A percentile compares a stretch with the other conserved stretches of the same genome.
phyloP scores from a whole-genome alignment of 306 rosid species.

The Amphicarpaea edgeworthii region DNA sequence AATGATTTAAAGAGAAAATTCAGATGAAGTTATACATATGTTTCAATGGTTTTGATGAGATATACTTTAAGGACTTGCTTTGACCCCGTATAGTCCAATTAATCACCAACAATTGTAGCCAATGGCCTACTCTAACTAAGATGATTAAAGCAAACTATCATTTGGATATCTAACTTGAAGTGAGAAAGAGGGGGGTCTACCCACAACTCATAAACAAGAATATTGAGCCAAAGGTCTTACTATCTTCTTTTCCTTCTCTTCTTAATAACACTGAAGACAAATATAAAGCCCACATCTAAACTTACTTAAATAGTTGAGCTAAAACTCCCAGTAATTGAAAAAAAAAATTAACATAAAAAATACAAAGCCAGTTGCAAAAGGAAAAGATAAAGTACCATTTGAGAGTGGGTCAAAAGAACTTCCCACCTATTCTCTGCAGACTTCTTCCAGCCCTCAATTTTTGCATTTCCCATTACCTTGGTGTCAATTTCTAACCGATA shows the following conservation, averaged over 20 bases:
- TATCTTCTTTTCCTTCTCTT: slow-evolving; percentile 10
- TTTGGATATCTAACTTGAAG: slow-evolving; percentile 25
- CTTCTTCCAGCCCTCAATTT: slow-evolving; percentile 83
- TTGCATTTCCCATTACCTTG: slow-evolving; percentile 54
- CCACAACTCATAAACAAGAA: slow-evolving; percentile 28
- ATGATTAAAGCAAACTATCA: slow-evolving; percentile 34
- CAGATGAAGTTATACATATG: neutral
- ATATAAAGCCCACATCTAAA: slow-evolving; percentile 21
- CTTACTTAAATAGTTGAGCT: slow-evolving; percentile 22
- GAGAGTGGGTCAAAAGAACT: slow-evolving; percentile 92
- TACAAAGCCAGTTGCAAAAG: slow-evolving; percentile 41
- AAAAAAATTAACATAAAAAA: slow-evolving; percentile 1
- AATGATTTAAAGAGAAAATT: slow-evolving; percentile 19
- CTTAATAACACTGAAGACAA: neutral
- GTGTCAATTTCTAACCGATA: slow-evolving; percentile 80
- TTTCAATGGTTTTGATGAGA: slow-evolving; percentile 6
- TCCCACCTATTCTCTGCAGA: slow-evolving; percentile 76
- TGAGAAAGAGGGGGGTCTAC: neutral
- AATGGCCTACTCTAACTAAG: neutral
- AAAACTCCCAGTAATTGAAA: neutral
- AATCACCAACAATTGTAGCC: neutral
- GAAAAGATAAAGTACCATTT: slow-evolving; percentile 77
- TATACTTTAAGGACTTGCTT: slow-evolving; percentile 13
- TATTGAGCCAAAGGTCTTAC: slow-evolving; percentile 21
- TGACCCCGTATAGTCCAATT: slow-evolving; percentile 5